These are phyloP conservation scores for Mimosa pudica DNA, from an alignment of 306 rosid genomes.

Conservation along the genomic window DNA sequence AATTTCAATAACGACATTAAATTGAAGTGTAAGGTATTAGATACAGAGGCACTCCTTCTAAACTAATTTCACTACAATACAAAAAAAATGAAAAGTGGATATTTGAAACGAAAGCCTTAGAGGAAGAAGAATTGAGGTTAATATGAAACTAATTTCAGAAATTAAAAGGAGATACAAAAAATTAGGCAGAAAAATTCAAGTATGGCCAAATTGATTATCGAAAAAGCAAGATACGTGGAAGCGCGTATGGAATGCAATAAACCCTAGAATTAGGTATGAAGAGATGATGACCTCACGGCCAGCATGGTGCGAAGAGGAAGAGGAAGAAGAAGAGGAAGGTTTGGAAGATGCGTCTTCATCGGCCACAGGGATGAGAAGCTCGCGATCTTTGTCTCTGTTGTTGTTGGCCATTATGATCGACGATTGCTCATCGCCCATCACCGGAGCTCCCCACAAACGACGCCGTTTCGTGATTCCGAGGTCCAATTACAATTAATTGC, in stretches of 20 bases:
- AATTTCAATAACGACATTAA: background rate
- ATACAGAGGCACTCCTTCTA: background rate
- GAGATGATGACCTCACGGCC: constrained; percentile 63
- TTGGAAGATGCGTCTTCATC: constrained; percentile 51
- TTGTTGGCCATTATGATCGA: constrained; percentile 56
- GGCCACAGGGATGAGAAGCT: constrained; percentile 85
- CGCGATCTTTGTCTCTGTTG: constrained; percentile 79
- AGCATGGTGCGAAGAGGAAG: constrained; percentile 55
- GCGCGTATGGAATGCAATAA: background rate
- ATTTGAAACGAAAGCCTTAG: too few species aligned
- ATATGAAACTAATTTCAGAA: constrained; percentile 1
- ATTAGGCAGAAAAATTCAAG: background rate
- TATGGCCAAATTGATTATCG: background rate
- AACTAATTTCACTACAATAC: background rate
- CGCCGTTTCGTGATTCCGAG: constrained; percentile 38
- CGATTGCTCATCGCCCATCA: constrained; percentile 76
- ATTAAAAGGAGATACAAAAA: background rate
- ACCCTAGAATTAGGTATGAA: constrained; percentile 28
- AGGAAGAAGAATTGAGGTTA: background rate
- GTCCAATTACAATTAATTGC: background rate
- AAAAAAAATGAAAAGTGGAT: too few species aligned
- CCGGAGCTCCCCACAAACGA: constrained; percentile 34
- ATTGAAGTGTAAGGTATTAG: background rate
- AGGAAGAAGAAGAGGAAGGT: constrained; percentile 57
- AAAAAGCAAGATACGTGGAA: constrained; percentile 5